These are phyloP conservation scores for Mucor irregularis DNA, from an alignment of 371 early-diverging fungal species.

Conservation along the genomic window DNA sequence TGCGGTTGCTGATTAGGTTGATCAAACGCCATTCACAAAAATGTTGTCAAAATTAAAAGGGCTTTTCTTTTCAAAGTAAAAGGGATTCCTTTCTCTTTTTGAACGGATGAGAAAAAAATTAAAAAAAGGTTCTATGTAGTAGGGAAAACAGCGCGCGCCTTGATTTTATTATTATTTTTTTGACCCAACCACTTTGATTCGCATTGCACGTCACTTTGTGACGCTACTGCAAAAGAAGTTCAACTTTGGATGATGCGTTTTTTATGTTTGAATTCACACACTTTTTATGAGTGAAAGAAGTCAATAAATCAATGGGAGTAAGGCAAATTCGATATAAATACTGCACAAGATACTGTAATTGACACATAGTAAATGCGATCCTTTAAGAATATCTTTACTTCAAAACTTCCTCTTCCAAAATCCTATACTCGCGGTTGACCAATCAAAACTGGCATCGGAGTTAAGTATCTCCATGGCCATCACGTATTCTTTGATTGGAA, in stretches of 20 bases:
- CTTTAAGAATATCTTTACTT: no score
- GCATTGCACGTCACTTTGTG: conserved; percentile 29
- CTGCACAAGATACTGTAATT: no score
- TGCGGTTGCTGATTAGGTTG: conserved; percentile 29
- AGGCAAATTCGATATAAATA: neutral
- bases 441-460: no score
- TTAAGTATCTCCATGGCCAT: no score
- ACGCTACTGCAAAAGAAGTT: conserved; percentile 13
- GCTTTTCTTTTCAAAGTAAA: no score
- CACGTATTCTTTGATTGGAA: no score
- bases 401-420: no score
- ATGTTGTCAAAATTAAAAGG: no score
- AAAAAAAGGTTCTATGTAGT: neutral
- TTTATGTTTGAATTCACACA: neutral
- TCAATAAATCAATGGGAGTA: neutral
- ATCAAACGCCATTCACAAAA: conserved; percentile 40
- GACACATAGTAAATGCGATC: no score
- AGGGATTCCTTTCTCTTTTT: no score
- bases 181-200: neutral
- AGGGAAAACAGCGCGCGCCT: conserved; percentile 2
- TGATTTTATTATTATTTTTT: neutral
- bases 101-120: conserved; percentile 6
- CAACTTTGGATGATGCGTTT: no score
- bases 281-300: neutral
- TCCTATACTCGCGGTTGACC: no score